Evolutionary conservation across 2,329 filamentous ascomycete genomes (phyloP), one percentile per base, ranked within the genome.

Genomic region (Chaetomiaceae sp.): DNA sequence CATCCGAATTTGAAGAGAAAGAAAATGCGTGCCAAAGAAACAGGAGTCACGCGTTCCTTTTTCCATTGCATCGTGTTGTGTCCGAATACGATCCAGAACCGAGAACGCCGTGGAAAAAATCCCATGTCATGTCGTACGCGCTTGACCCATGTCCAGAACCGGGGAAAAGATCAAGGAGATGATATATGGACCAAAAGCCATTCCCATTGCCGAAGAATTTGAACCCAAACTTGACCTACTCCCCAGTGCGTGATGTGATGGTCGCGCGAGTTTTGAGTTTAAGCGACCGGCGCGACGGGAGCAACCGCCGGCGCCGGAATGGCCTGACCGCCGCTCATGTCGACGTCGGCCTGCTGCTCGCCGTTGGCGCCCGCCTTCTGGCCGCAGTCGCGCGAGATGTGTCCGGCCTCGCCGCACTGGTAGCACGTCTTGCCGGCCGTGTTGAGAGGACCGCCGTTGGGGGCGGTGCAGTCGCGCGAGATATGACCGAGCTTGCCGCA

Each of bases 371-470:
- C 72, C 54, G 67, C 72, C 82, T 86, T 85, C 82, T 90, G 72
- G 54, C 90, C 87, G 78, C 94, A 96, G 65, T 97, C 92, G 59
- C 92, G 87, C 54, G 90, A 95, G 73, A 97, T 97, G 74, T 97
- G 92, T 48, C 94, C 94, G 54, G 90, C 84, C 76, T 96, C 89
- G 61, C 92, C 90, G 70, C 94, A 99, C 72, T 91, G 87, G 78
- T 99, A 99, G 83, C 94, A 99, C 60, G 91, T 96, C 84, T 97
- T 99, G 68, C 92, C 92, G 58, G 89, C 90, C 60, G 90, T 95
- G 81, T 94, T 96, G 62, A 97, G 80, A 42, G 92, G 90, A 21
- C 94, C 94, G 53, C 94, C 94, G 71, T 97, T 97, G 60, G 94
- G 92, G 57, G 92, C 90, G 42, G 91, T 96, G 80, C 94, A 99